Evolutionary conservation across 352 stramenopile species (phyloP).

Genomic region (Phytophthora citricola): DNA sequence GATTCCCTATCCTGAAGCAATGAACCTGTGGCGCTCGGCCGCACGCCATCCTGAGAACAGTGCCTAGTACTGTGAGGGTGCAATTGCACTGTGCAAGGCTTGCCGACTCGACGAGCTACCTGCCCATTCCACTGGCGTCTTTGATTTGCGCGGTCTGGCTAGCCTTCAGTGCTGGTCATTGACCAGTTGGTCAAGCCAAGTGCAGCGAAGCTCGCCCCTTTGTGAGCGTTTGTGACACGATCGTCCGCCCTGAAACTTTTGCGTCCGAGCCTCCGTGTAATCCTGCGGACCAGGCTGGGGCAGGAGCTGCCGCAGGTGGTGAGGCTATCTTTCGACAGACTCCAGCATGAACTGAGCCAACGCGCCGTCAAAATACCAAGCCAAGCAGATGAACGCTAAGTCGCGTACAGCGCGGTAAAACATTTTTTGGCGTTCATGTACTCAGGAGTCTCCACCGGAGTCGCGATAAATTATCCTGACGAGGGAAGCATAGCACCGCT

Average conservation of each 20-base stretch:
- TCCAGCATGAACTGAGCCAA: conserved; percentile 5
- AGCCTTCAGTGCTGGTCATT: conserved; percentile 8
- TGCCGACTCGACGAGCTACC: neutral
- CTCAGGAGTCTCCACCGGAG: conserved; percentile 7
- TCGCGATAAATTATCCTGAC: conserved; percentile 12
- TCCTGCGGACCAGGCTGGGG: neutral
- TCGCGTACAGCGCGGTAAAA: neutral
- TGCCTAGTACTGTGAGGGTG: too few species aligned
- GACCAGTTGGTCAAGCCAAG: neutral
- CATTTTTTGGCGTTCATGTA: conserved; percentile 2
- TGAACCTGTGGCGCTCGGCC: conserved; percentile 1
- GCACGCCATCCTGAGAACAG: too few species aligned
- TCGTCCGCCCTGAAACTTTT: conserved; percentile 22
- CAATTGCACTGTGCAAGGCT: too few species aligned
- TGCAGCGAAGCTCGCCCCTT: conserved; percentile 17
- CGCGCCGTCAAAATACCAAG: neutral
- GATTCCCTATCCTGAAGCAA: conserved; percentile 1
- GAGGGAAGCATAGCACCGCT: conserved; percentile 10
- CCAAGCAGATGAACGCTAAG: neutral
- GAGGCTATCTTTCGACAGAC: neutral
- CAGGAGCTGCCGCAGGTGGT: neutral
- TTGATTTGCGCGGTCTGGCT: conserved; percentile 34
- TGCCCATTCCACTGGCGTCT: conserved; percentile 22
- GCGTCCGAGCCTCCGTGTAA: conserved; percentile 5
- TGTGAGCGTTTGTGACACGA: conserved; percentile 21